A percentile compares a stretch with the other conserved stretches of the same genome.
These are phyloP conservation scores for Ambrosiella cleistominuta DNA, from an alignment of 2,329 filamentous ascomycete species.

Conservation along the genomic window DNA sequence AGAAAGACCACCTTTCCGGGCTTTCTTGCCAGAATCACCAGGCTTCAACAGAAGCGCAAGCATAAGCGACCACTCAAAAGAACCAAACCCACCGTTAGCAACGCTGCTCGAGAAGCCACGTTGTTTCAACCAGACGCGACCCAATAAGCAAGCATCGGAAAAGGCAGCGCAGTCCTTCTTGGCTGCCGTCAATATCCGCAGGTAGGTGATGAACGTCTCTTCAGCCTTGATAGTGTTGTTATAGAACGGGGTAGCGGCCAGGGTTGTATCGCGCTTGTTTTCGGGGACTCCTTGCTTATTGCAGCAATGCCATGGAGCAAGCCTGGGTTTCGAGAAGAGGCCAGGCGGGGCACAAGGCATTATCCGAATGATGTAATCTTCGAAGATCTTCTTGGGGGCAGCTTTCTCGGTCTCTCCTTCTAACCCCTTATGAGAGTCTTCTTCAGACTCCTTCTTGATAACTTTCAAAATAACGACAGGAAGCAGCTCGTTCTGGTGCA, in stretches of 20 bases:
- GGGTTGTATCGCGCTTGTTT: conserved; percentile 23
- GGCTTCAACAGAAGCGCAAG: conserved; percentile 64
- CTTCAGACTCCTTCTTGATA: conserved; percentile 14
- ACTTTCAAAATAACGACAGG: conserved; percentile 40
- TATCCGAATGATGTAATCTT: conserved; percentile 47
- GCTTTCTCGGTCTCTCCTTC: conserved; percentile 15
- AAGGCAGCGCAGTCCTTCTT: conserved; percentile 55
- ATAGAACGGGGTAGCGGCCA: conserved; percentile 58
- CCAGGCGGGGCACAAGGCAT: conserved; percentile 54
- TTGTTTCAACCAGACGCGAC: conserved; percentile 76
- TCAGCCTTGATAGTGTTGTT: conserved; percentile 74
- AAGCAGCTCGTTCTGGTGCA: conserved; percentile 59
- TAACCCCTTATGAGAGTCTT: conserved; percentile 13
- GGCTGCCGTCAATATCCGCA: conserved; percentile 56
- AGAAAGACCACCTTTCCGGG: conserved; percentile 42
- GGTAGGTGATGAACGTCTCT: conserved; percentile 51
- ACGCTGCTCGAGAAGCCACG: conserved; percentile 57
- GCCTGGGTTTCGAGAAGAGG: conserved; percentile 54
- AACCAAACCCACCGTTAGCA: conserved; percentile 70
- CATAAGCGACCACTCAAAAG: conserved; percentile 77
- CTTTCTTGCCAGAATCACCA: conserved; percentile 38
- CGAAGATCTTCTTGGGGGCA: conserved; percentile 18
- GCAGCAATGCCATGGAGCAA: conserved; percentile 45
- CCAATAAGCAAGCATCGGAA: conserved; percentile 69
- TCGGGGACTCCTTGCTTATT: conserved; percentile 38